phyloP scores from a whole-genome alignment of 257 asterid genomes.

The Oldenlandia corymbosa region DNA sequence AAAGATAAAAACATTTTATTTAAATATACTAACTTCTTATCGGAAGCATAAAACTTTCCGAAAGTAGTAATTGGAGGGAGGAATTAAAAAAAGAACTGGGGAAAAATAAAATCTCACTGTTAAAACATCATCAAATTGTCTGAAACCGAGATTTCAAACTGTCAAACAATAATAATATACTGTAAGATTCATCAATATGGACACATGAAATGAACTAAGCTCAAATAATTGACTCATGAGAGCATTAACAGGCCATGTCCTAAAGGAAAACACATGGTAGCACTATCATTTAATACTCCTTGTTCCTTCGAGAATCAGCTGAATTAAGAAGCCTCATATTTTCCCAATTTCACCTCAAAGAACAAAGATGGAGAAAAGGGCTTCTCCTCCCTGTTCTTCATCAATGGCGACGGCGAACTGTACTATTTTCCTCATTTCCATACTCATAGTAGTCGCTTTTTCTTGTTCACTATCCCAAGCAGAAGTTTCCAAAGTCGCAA shows the following conservation, averaged over 20 bases:
- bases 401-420: slow-evolving; percentile 19
- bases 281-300: slow-evolving; percentile 9
- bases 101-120: too few species aligned
- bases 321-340: slow-evolving; percentile 2
- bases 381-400: slow-evolving; percentile 17
- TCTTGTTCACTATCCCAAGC: slow-evolving; percentile 26
- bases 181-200: too few species aligned
- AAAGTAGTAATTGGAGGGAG: neutral
- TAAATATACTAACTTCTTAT: neutral
- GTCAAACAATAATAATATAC: too few species aligned
- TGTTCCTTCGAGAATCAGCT: slow-evolving; percentile 20
- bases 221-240: slow-evolving; percentile 8
- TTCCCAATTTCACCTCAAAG: slow-evolving; percentile 2
- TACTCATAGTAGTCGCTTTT: slow-evolving; percentile 21
- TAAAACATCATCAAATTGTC: too few species aligned
- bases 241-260: slow-evolving; percentile 12
- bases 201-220: neutral
- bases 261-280: neutral
- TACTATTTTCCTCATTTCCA: slow-evolving; percentile 25
- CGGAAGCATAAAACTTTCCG: neutral
- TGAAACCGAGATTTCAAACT: neutral
- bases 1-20: neutral
- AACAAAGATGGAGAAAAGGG: slow-evolving; percentile 43
- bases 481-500: slow-evolving; percentile 24
- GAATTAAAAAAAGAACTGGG: neutral